phyloP scores from a whole-genome alignment of 2,329 filamentous ascomycete species.

The Tolypocladium guangdongense region DNA sequence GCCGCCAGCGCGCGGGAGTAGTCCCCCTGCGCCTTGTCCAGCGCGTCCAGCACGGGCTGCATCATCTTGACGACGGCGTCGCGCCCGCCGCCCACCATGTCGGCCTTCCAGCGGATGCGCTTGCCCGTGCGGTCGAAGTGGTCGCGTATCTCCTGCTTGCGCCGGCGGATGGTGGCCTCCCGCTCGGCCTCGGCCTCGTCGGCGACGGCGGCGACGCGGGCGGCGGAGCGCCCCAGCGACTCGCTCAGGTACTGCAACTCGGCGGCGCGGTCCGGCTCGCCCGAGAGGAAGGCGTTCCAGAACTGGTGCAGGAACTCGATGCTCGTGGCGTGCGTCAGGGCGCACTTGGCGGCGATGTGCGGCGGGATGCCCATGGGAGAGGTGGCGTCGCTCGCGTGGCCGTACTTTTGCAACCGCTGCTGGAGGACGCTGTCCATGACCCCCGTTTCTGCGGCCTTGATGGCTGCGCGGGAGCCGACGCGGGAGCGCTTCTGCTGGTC shows the following conservation, averaged over 20 bases:
- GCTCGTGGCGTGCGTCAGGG: constrained; percentile 77
- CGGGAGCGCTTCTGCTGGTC: constrained; percentile 42
- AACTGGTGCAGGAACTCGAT: constrained; percentile 97
- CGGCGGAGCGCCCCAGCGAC: constrained; percentile 64
- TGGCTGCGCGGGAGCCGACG: constrained; percentile 59
- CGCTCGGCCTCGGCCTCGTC: constrained; percentile 69
- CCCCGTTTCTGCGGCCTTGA: constrained; percentile 53
- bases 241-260: constrained; percentile 77
- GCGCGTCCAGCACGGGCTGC: constrained; percentile 58
- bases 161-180: constrained; percentile 50
- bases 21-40: constrained; percentile 58
- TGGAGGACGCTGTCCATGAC: constrained; percentile 55
- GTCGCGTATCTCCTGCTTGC: constrained; percentile 60
- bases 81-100: constrained; percentile 61
- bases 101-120: constrained; percentile 58
- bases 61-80: constrained; percentile 68
- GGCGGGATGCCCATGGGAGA: constrained; percentile 43
- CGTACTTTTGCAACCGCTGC: constrained; percentile 48
- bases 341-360: constrained; percentile 47
- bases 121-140: constrained; percentile 63
- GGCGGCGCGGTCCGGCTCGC: constrained; percentile 66
- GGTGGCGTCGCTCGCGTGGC: constrained; percentile 33
- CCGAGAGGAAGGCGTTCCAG: constrained; percentile 85
- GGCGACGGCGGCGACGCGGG: constrained; percentile 71
- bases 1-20: constrained; percentile 64